Evolutionary conservation across 2,329 filamentous ascomycete species (phyloP).

Genomic region (Fusarium bulbicola): DNA sequence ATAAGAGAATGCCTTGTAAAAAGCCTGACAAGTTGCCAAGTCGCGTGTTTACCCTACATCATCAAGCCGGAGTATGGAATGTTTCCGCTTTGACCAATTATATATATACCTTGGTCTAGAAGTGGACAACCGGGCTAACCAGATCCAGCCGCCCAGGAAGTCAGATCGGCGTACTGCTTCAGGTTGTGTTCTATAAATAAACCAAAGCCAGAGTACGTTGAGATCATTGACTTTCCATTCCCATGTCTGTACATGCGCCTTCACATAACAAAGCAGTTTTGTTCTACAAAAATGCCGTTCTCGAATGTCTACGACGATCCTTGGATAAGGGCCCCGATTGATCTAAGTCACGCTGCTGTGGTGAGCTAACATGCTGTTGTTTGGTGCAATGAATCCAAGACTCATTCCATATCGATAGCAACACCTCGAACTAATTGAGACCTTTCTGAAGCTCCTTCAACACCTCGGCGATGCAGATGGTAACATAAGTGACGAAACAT

Average conservation of each 20-base stretch:
- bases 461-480: not conserved
- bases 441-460: not conserved
- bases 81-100: not conserved
- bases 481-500: not conserved
- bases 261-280: not conserved
- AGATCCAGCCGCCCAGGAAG: no score
- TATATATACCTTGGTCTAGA: rapidly evolving
- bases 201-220: not conserved
- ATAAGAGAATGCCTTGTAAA: not conserved
- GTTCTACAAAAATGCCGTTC: not conserved
- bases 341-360: not conserved
- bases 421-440: not conserved
- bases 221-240: no score
- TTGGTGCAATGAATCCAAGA: not conserved
- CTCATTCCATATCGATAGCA: not conserved
- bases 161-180: not conserved
- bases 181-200: not conserved
- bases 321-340: not conserved
- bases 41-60: not conserved
- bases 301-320: not conserved
- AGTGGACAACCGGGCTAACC: not conserved
- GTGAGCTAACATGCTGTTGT: not conserved
- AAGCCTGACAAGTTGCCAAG: not conserved
- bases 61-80: not conserved
- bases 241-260: no score